These are phyloP conservation scores for Cucurbita ficifolia DNA, from an alignment of 306 rosid species.

Conservation along the genomic window DNA sequence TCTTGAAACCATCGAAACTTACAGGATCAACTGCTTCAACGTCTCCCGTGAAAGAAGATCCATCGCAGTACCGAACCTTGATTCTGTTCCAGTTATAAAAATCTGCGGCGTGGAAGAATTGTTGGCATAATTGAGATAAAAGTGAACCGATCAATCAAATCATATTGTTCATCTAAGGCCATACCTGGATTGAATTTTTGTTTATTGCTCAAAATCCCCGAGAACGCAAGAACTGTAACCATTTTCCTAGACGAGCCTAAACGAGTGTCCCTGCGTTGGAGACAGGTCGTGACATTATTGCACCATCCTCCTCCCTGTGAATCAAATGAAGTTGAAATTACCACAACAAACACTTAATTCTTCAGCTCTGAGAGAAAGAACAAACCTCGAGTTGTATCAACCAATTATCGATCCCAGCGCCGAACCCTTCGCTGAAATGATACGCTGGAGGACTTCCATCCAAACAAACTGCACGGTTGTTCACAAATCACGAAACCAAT, in stretches of 20 bases:
- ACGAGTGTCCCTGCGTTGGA: constrained; percentile 50
- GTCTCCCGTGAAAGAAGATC: constrained; percentile 89
- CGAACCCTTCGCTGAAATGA: constrained; percentile 58
- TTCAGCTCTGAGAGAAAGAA: constrained; percentile 12
- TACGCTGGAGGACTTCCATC: constrained; percentile 97
- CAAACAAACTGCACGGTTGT: constrained; percentile 59
- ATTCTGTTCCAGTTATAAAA: constrained; percentile 83
- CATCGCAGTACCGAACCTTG: constrained; percentile 88
- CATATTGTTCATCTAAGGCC: background rate
- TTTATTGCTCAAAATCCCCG: constrained; percentile 53
- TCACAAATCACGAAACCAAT: constrained; percentile 8
- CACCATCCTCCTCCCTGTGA: constrained; percentile 98
- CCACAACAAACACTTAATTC: background rate
- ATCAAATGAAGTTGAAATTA: constrained; percentile 10
- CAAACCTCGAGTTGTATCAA: constrained; percentile 73
- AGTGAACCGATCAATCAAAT: background rate
- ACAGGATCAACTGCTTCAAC: constrained; percentile 63
- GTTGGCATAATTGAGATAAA: background rate
- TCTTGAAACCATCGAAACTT: constrained; percentile 19
- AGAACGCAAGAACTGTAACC: constrained; percentile 47
- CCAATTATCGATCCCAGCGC: constrained; percentile 77
- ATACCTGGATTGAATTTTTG: constrained; percentile 64
- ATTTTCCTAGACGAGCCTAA: constrained; percentile 73
- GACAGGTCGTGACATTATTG: constrained; percentile 76
- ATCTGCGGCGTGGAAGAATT: constrained; percentile 27